Conservation (phyloP, 2,329 filamentous ascomycete genomes). For the Colletotrichum tofieldiae region DNA sequence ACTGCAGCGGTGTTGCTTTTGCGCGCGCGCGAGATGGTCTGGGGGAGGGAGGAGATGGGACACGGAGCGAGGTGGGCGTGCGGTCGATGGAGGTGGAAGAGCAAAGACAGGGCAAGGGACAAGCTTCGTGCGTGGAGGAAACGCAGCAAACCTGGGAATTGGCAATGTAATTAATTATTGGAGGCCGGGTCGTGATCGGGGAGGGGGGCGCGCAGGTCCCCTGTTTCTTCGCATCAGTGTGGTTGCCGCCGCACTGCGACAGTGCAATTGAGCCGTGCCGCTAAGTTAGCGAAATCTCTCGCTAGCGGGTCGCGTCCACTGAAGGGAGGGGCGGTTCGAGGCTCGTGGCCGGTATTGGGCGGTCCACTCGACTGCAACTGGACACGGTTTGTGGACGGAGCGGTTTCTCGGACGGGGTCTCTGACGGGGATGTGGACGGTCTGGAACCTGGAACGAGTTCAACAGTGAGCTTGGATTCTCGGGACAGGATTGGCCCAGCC, state of each 20-base stretch:
- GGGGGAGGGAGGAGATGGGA: slow-evolving; percentile 12
- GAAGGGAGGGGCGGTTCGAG: slow-evolving; percentile 3
- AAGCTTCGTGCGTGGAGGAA: slow-evolving; percentile 31
- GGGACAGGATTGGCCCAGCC: slow-evolving; percentile 11
- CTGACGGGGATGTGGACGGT: slow-evolving; percentile 37
- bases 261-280: not conserved
- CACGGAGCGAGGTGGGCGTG: slow-evolving; percentile 6
- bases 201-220: not conserved
- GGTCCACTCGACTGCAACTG: slow-evolving; percentile 6
- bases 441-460: slow-evolving; percentile 36
- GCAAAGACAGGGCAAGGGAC: slow-evolving; percentile 37
- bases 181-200: slow-evolving; percentile 9
- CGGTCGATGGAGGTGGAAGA: slow-evolving; percentile 25
- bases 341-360: slow-evolving; percentile 18
- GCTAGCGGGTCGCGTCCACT: slow-evolving; percentile 33
- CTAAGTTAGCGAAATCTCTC: slow-evolving; percentile 25
- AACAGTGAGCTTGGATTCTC: slow-evolving; percentile 1
- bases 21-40: slow-evolving; percentile 16
- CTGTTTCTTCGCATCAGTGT: slow-evolving; percentile 21
- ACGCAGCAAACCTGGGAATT: slow-evolving; percentile 29
- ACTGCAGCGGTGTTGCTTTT: slow-evolving; percentile 19
- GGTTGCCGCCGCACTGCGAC: not conserved
- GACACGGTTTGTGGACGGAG: slow-evolving; percentile 6
- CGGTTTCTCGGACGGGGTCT: not conserved
- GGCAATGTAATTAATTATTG: slow-evolving; percentile 23